These are phyloP conservation scores for Vanilla planifolia DNA, from an alignment of 106 monocot species.

Conservation along the genomic window DNA sequence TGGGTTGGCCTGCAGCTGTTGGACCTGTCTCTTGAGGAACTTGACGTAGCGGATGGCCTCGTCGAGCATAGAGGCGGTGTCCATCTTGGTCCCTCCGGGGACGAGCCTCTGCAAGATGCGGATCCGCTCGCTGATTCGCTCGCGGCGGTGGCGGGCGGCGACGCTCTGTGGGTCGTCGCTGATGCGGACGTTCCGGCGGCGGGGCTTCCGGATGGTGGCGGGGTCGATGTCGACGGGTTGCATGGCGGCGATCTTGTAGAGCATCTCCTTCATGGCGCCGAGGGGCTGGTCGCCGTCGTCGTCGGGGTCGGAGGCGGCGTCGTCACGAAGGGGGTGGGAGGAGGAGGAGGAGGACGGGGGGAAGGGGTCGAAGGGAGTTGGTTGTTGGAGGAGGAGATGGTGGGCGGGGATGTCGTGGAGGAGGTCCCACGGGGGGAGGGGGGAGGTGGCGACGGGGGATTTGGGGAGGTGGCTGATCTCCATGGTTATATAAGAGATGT, in stretches of 20 bases:
- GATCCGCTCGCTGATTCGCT: slow-evolving; percentile 69
- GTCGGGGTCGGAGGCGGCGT: background rate
- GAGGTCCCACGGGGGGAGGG: background rate
- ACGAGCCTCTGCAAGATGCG: slow-evolving; percentile 58
- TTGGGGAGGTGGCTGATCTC: background rate
- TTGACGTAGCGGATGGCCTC: slow-evolving; percentile 71
- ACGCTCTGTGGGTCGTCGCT: slow-evolving; percentile 78
- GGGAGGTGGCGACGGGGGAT: background rate
- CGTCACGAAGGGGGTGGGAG: background rate
- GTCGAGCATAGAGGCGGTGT: slow-evolving; percentile 28
- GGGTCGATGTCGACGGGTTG: slow-evolving; percentile 78
- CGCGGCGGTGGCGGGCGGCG: slow-evolving; percentile 56
- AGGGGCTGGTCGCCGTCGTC: slow-evolving; percentile 11
- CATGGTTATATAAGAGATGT: slow-evolving; percentile 7
- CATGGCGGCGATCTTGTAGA: slow-evolving; percentile 75
- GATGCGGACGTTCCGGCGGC: slow-evolving; percentile 56
- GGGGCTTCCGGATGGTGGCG: slow-evolving; percentile 53
- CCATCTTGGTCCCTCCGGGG: slow-evolving; percentile 72
- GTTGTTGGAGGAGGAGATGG: background rate
- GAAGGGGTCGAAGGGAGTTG: too few relatives aligned
- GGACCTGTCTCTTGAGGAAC: slow-evolving; percentile 43
- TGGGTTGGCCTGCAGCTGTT: slow-evolving; percentile 16
- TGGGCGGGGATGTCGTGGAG: background rate
- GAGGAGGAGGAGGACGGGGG: background rate
- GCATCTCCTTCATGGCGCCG: slow-evolving; percentile 75